Conservation (phyloP, 2,329 filamentous ascomycete species). For the Juglanconis sp. region DNA sequence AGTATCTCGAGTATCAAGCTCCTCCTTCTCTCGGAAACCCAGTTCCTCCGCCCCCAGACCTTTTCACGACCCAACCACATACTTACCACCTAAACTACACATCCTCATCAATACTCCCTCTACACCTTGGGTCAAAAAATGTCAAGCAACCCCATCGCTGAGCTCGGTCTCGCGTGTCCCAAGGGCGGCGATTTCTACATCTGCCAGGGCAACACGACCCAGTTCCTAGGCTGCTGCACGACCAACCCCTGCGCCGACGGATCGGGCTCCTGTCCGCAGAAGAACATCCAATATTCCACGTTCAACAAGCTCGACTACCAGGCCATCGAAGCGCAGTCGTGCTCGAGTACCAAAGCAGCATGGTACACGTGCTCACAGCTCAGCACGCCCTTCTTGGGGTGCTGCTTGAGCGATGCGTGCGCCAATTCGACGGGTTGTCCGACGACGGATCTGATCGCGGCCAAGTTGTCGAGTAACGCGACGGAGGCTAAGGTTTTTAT, state of each 20-base stretch:
- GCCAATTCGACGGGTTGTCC: slow-evolving; percentile 23
- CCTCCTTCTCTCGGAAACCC: not conserved
- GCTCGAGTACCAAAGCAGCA: slow-evolving; percentile 21
- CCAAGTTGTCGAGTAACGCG: slow-evolving; percentile 23
- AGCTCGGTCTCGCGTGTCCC: slow-evolving; percentile 26
- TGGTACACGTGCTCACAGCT: slow-evolving; percentile 34
- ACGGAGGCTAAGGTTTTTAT: slow-evolving; percentile 18
- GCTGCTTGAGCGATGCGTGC: slow-evolving; percentile 35
- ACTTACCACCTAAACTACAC: not conserved
- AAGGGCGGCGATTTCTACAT: slow-evolving; percentile 33
- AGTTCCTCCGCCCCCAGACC: not conserved
- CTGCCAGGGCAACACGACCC: slow-evolving; percentile 27
- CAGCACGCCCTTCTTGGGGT: slow-evolving; percentile 35
- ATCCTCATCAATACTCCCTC: not conserved
- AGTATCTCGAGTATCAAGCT: not conserved
- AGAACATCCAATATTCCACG: slow-evolving; percentile 25
- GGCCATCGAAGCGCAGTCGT: slow-evolving; percentile 30
- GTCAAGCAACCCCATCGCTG: not conserved
- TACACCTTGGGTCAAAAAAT: not conserved
- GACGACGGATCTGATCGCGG: slow-evolving; percentile 21
- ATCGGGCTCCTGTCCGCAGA: slow-evolving; percentile 31
- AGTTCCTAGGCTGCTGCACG: slow-evolving; percentile 40
- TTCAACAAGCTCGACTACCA: slow-evolving; percentile 26
- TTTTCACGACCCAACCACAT: not conserved
- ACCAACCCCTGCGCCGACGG: slow-evolving; percentile 31